phyloP scores from a whole-genome alignment of 306 rosid genomes.

The Dryas octopetala region DNA sequence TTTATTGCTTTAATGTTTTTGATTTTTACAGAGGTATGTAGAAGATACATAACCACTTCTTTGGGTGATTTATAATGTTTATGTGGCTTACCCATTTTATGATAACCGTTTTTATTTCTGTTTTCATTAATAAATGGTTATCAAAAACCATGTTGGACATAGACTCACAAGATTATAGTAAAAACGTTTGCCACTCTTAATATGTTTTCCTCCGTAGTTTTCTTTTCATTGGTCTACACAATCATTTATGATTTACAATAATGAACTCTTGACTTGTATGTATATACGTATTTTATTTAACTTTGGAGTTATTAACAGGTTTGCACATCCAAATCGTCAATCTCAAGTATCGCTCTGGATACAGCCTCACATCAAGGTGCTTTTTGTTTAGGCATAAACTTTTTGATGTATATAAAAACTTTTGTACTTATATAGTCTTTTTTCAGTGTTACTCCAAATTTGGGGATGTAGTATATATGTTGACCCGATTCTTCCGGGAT shows the following conservation, averaged over 20 bases:
- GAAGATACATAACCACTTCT: neutral
- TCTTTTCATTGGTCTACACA: neutral
- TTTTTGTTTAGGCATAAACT: slow-evolving; percentile 13
- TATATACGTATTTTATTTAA: slow-evolving; percentile 7
- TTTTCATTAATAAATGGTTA: neutral
- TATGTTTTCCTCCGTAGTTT: neutral
- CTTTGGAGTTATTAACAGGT: slow-evolving; percentile 51
- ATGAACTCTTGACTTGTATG: slow-evolving; percentile 8
- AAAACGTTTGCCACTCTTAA: neutral
- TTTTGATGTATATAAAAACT: slow-evolving; percentile 11
- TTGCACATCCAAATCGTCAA: slow-evolving; percentile 73
- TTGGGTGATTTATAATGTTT: neutral
- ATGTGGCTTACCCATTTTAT: neutral
- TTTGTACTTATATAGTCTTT: slow-evolving; percentile 32
- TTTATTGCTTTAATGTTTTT: neutral
- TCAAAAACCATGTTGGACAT: neutral
- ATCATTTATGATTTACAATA: slow-evolving; percentile 12
- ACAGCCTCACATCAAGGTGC: slow-evolving; percentile 92
- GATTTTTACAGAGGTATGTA: neutral
- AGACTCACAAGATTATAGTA: neutral
- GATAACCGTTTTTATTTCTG: neutral
- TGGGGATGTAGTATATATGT: slow-evolving; percentile 77
- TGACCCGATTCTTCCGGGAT: slow-evolving; percentile 86
- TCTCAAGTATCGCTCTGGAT: slow-evolving; percentile 92
- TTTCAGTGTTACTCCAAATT: slow-evolving; percentile 78